Evolutionary conservation across 192 early-diverging fungal species (phyloP), one percentile per base, ranked within the genome.

Genomic region (Rhizoclosmatium sp.): DNA sequence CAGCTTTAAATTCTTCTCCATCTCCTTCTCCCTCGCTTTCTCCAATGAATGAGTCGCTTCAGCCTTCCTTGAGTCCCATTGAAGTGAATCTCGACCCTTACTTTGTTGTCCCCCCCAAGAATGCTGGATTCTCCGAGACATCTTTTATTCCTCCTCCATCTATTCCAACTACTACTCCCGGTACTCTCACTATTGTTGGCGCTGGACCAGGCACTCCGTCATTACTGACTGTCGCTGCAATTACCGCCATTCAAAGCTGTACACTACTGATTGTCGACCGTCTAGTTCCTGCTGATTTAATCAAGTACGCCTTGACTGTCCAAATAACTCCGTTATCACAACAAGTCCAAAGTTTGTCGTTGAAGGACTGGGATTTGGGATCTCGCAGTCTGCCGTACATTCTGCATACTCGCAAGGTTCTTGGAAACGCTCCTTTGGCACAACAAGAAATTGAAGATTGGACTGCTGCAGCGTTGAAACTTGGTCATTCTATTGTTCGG

Each of bases 151-250:
- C 73, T 5, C 73, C 73, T 19, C 60, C 59, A 12, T n/a, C 16
- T 2, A 12, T 23, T 5, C 7, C 16, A 12, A 42, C 45, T 41
- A 12, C 21, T 46, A 21, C 21, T 14, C 42, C 73, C 1, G 21
- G 49, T 14, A 46, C 78, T 39, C 78, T 80, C 19, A 65, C 70
- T 21, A 84, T 96, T 21, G 92, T 97, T 2, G 94, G 94, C 2
- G 95, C 92, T 4, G 96, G 95, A 3, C 93, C 95, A 4, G 95
- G 95, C 66, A 91, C 94, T 67, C 93, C 94, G 0, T 91, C 92
- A 41, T 86, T 95, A 14, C 82, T 98, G 64, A 96, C 95, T 1
- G 81, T 89, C 58, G 90, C 89, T 45, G 95, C 96, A 4, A 65
- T 76, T 48, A 61, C 69, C 12, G 79, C 82, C 51, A 64, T 87